Conservation (phyloP, 2,329 filamentous ascomycete genomes). For the Aspergillus niger region DNA sequence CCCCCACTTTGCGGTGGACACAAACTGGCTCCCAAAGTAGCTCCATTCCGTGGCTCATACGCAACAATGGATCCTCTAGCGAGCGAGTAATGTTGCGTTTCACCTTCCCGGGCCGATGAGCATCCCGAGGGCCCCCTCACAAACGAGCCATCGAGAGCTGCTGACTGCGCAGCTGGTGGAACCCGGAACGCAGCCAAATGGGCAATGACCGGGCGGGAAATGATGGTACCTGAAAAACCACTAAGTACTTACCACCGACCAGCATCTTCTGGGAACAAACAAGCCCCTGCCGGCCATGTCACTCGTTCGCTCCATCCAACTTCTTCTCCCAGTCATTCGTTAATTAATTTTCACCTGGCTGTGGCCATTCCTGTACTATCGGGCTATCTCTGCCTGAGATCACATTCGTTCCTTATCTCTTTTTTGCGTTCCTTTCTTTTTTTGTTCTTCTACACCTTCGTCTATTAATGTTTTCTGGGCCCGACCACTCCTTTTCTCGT, state of each 20-base stretch:
- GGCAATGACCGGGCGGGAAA: conserved; percentile 6
- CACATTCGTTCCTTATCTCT: conserved; percentile 17
- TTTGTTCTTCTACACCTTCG: conserved; percentile 17
- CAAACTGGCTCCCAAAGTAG: not conserved
- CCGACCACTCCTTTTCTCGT: conserved; percentile 22
- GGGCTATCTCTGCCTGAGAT: conserved; percentile 11
- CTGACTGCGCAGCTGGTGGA: not conserved
- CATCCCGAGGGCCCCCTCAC: not conserved
- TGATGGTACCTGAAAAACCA: conserved; percentile 10
- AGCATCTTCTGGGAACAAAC: conserved; percentile 3
- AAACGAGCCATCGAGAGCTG: not conserved
- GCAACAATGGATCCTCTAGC: not conserved
- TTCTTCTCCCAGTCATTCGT: conserved; percentile 35
- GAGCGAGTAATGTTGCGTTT: conserved; percentile 3
- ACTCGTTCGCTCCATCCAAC: conserved; percentile 29
- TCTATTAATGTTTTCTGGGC: conserved; percentile 22
- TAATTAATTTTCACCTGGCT: conserved; percentile 23
- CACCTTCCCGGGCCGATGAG: not conserved
- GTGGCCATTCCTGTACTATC: conserved; percentile 18
- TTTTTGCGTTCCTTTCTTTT: conserved; percentile 16
- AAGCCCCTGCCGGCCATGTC: conserved; percentile 27
- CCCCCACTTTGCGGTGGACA: not conserved
- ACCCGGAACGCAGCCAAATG: not conserved
- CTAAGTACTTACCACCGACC: not conserved
- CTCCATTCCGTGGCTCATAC: not conserved